phyloP scores from a whole-genome alignment of 1,284 basidiomycete species.

The Hemileia vastatrix region DNA sequence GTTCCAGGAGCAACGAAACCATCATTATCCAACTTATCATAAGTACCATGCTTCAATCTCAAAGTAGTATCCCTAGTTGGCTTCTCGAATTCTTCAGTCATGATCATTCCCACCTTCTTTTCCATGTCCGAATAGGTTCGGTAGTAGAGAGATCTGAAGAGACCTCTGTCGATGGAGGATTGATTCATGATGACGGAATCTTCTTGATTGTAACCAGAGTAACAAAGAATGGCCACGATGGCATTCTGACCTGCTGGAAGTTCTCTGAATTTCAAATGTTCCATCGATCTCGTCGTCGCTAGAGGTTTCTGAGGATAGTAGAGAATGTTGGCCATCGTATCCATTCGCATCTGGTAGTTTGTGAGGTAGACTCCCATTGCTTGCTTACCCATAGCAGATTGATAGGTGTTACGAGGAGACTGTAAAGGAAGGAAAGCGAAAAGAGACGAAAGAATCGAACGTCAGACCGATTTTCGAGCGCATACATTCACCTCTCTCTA shows the following conservation, averaged over 20 bases:
- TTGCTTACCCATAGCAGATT: conserved; percentile 99
- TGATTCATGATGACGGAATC: conserved; percentile 99
- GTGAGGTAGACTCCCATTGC: conserved; percentile 98
- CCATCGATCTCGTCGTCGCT: conserved; percentile 96
- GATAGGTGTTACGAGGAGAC: conserved; percentile 98
- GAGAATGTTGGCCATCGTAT: conserved; percentile 92
- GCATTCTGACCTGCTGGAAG: conserved; percentile 96
- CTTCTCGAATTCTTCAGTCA: conserved; percentile 93
- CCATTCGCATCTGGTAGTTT: conserved; percentile 89
- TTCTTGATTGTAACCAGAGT: conserved; percentile 99
- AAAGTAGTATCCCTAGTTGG: conserved; percentile 88
- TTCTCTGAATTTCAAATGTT: conserved; percentile 94
- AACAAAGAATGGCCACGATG: conserved; percentile 94
- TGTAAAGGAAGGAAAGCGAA: conserved; percentile 42
- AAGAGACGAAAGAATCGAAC: background rate
- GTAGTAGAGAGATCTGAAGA: conserved; percentile 98
- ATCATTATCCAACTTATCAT: conserved; percentile 94
- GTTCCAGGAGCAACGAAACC: conserved; percentile 91
- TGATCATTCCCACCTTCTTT: conserved; percentile 87
- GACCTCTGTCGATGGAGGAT: conserved; percentile 89
- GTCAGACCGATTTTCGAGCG: too few relatives aligned
- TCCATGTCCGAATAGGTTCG: conserved; percentile 93
- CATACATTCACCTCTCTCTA: background rate
- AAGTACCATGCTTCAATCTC: conserved; percentile 94
- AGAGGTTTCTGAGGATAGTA: conserved; percentile 99